Evolutionary conservation across 176 grass and related monocot genomes (phyloP).

Genomic region (Cenchrus americanus): DNA sequence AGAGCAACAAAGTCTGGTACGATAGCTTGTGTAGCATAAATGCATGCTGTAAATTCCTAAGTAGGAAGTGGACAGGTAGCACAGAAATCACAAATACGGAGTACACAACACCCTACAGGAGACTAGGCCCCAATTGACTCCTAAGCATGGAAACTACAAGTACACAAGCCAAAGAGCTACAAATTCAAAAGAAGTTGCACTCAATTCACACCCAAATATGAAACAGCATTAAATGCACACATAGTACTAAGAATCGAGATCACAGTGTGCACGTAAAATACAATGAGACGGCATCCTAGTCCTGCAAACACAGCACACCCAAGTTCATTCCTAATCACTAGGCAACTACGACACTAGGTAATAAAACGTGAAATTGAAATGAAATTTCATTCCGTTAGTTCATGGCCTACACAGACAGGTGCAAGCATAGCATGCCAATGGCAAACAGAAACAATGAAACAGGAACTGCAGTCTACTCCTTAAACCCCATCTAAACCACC

Average conservation of each 20-base stretch:
- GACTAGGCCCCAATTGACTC: not conserved
- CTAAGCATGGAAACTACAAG: not conserved
- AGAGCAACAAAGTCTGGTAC: not conserved
- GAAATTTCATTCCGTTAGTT: conserved; percentile 7
- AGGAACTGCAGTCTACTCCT: conserved; percentile 7
- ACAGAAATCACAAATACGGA: conserved; percentile 1
- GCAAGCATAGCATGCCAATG: conserved; percentile 11
- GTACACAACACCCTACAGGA: not conserved
- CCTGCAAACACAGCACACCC: not conserved
- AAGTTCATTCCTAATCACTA: conserved; percentile 2
- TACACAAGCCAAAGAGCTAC: not conserved
- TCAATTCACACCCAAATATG: not conserved
- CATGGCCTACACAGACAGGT: conserved; percentile 2
- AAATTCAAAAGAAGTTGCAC: not conserved
- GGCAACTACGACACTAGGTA: not conserved
- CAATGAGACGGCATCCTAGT: not conserved
- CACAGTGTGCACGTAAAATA: not conserved
- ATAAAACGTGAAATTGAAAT: conserved; percentile 20
- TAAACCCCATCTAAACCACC: conserved; percentile 47
- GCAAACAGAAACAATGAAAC: not conserved
- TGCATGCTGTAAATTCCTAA: not conserved
- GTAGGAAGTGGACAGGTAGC: not conserved
- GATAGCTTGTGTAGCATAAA: conserved; percentile 12
- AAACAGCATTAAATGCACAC: not conserved
- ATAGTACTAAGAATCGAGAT: not conserved